Evolutionary conservation across 176 grass and related monocot species (phyloP), one percentile per base, ranked within the genome.

Genomic region (Triticum dicoccoides): DNA sequence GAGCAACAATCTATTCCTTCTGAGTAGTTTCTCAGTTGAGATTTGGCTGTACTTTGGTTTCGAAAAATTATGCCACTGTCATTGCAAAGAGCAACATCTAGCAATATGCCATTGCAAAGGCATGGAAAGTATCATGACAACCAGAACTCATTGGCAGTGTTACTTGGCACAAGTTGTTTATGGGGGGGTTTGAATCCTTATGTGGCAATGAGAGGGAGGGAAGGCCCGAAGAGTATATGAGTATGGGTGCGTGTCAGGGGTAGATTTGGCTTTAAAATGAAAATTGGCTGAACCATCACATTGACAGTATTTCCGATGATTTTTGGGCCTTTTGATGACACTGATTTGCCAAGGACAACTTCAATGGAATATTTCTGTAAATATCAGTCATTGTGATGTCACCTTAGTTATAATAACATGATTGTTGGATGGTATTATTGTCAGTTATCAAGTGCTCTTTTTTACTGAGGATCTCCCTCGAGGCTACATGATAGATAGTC

Each of bases 331-430:
- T 78, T 61, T 1, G 33, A 39, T 79, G 33, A 15, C n/a, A 79
- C 18, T 79, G 56, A 24, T 15, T 0, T 79, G 4, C 24, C n/a
- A 39, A 79, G 6, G 35, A 5, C 0, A 13, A 14, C 35, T 11
- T 8, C n/a, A 41, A 41, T 63, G 20, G n/a, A 41, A 52, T 27
- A 32, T 76, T 63, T 25, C 12, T 63, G 34, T 39, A 63, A 79
- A 41, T 79, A 79, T 25, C 21, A 9, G 6, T 79, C 7, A 12
- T 24, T 78, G 34, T 17, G 34, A 79, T 79, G 21, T 5, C 29
- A 52, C 39, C 56, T 20, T 76, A 58, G 44, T 83, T 56, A 81
- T 81, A 34, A 81, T 81, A 34, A 80, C 21, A 63, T 64, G 58
- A 15, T 81, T 59, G 14, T 29, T 65, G 4, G 15, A 35, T 73